Base-by-base conservation (phyloP, 345 rosid species). In the Gynandropsis gynandra region DNA sequence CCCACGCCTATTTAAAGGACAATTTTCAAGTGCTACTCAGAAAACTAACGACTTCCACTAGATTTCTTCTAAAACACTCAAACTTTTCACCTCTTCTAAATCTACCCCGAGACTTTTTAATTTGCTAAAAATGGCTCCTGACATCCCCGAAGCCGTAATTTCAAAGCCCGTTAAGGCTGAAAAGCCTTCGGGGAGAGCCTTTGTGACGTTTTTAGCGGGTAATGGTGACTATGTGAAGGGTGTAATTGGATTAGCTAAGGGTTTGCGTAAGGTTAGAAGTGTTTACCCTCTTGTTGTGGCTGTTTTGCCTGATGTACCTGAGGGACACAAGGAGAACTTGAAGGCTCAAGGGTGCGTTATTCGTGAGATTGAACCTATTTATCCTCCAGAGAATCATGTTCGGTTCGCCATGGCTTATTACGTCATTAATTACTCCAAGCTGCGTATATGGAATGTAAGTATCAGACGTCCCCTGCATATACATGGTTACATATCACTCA, bases 341-440 rank as follows among this genome's bases (percentile, higher is more conserved):
- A 69, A 56, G 58, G 61, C 71, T 47, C 87, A 83, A 36, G 96
- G 94, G n/a, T 87, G 94, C 38, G 43, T 81, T 1, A 20, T 81
- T 10, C 64, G 59, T 0, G 93, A 83, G 70, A 83, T 87, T 15
- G 85, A 77, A 27, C 94, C 94, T 18, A 61, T 81, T 47, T 48
- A 81, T 54, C 96, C 96, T 16, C 87, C 94, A 0, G 80, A 76
- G 31, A 79, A 74, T 54, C 87, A 77, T 47, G 60, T 78, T 59
- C 74, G 72, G 62, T 87, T 79, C 10, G 89, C 89, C 42, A 79
- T 81, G 93, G 78, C 94, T 0, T 76, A 87, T 54, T 87, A 74
- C 37, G 89, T 81, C 31, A 79, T 87, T 66, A 87, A 83, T 72
- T 87, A 87, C 79, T 83, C 93, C 36, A 83, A 87, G 61, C 83